phyloP scores from a whole-genome alignment of 2,329 filamentous ascomycete species.

The Trichothecium sympodiale region DNA sequence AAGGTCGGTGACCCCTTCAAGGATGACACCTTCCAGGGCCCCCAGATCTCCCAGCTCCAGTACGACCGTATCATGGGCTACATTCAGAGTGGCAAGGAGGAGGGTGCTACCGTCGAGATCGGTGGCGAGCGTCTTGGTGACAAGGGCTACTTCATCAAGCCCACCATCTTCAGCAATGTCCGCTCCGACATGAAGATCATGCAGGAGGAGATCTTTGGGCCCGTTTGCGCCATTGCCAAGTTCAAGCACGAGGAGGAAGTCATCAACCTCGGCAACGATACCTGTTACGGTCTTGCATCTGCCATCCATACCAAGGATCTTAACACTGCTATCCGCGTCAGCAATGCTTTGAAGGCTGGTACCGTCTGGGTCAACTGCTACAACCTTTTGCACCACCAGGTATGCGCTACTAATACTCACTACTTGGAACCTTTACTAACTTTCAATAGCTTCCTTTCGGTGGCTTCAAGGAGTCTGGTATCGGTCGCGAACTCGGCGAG shows the following conservation, averaged over 20 bases:
- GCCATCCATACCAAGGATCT: constrained; percentile 70
- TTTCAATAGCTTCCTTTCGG: constrained; percentile 49
- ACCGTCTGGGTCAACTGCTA: constrained; percentile 38
- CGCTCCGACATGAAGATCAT: constrained; percentile 73
- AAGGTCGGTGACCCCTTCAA: constrained; percentile 70
- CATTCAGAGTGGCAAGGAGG: constrained; percentile 51
- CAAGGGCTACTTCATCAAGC: constrained; percentile 78
- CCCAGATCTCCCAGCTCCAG: constrained; percentile 69
- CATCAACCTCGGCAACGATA: constrained; percentile 61
- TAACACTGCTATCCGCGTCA: constrained; percentile 67
- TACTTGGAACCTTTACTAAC: not conserved
- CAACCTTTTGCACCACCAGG: constrained; percentile 14
- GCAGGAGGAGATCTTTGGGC: constrained; percentile 81
- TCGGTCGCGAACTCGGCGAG: constrained; percentile 66
- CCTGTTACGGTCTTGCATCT: constrained; percentile 66
- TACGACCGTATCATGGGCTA: constrained; percentile 74
- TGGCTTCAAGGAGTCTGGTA: constrained; percentile 69
- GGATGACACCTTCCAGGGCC: constrained; percentile 68
- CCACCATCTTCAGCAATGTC: constrained; percentile 75
- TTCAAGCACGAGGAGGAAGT: constrained; percentile 71
- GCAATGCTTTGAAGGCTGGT: constrained; percentile 60
- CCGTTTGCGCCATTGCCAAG: constrained; percentile 70
- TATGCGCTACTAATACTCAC: too few relatives aligned
- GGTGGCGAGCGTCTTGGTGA: constrained; percentile 40
- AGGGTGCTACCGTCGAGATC: constrained; percentile 47